phyloP scores from a whole-genome alignment of 73 alveolate species.

The Durusdinium trenchii region DNA sequence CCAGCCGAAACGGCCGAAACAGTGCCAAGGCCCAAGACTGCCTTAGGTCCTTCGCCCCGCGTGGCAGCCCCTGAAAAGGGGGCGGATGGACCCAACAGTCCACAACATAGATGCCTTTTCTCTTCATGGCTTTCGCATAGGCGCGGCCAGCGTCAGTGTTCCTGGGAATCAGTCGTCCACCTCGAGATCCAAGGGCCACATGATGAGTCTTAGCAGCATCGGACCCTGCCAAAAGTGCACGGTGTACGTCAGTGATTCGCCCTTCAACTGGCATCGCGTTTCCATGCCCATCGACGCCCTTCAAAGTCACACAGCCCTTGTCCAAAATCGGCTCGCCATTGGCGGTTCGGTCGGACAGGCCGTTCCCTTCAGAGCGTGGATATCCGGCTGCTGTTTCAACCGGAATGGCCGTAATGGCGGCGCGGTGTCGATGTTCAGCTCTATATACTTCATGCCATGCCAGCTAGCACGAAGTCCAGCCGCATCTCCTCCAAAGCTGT shows the following conservation, averaged over 20 bases:
- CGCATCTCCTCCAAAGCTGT: background rate
- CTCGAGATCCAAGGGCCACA: background rate
- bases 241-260: background rate
- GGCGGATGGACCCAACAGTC: background rate
- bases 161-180: background rate
- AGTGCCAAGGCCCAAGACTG: background rate
- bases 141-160: background rate
- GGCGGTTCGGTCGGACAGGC: background rate
- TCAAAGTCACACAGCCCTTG: background rate
- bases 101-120: background rate
- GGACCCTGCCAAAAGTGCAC: background rate
- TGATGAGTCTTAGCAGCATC: conserved; percentile 6
- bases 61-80: conserved; percentile 5
- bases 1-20: conserved; percentile 44
- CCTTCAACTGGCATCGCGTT: background rate
- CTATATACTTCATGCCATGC: background rate
- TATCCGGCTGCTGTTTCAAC: background rate
- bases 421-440: conserved; percentile 5
- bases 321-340: background rate
- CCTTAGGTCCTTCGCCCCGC: conserved; percentile 1
- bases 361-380: background rate
- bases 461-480: background rate
- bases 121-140: background rate
- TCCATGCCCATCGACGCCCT: background rate
- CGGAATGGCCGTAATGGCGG: conserved; percentile 1